These are phyloP conservation scores for Pachysandra terminalis DNA, from an alignment of 164 flowering plant species.

Conservation along the genomic window DNA sequence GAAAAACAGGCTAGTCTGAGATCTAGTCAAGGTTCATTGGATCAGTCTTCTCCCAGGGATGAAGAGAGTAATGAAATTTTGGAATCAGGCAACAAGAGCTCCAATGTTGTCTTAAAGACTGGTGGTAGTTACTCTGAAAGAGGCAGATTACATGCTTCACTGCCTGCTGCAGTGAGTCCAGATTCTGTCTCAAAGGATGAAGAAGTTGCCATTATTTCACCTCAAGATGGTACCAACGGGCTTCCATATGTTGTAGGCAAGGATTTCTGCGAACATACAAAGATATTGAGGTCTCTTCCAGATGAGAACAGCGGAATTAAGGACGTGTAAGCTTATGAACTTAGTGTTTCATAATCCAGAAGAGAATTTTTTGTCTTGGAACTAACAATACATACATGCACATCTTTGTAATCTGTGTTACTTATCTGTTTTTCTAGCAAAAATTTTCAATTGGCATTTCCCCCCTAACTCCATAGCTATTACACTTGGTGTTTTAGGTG, in stretches of 20 bases:
- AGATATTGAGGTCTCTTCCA: constrained; percentile 20
- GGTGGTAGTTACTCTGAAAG: constrained; percentile 6
- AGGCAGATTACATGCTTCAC: constrained; percentile 17
- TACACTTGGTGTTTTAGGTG: constrained; percentile 32
- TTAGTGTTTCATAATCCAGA: no score
- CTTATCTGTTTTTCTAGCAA: background rate
- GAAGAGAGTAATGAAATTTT: constrained; percentile 16
- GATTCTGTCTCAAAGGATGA: constrained; percentile 20
- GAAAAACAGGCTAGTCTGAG: constrained; percentile 10
- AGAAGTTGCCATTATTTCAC: constrained; percentile 12
- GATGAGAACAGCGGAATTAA: constrained; percentile 23
- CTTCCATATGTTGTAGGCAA: constrained; percentile 15
- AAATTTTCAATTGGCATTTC: background rate
- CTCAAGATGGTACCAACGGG: constrained; percentile 8
- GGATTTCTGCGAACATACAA: constrained; percentile 15
- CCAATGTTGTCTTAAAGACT: constrained; percentile 2
- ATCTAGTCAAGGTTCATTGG: constrained; percentile 12
- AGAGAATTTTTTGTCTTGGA: background rate
- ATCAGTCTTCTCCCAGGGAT: constrained; percentile 17
- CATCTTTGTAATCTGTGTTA: background rate
- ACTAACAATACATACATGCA: background rate
- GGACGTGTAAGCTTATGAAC: constrained; percentile 41
- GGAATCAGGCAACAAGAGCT: constrained; percentile 15
- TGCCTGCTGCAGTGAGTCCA: constrained; percentile 7
- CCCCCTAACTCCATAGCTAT: background rate